Conservation (phyloP, 139 green algal genomes). For the Limnomonas spitsbergensis region DNA sequence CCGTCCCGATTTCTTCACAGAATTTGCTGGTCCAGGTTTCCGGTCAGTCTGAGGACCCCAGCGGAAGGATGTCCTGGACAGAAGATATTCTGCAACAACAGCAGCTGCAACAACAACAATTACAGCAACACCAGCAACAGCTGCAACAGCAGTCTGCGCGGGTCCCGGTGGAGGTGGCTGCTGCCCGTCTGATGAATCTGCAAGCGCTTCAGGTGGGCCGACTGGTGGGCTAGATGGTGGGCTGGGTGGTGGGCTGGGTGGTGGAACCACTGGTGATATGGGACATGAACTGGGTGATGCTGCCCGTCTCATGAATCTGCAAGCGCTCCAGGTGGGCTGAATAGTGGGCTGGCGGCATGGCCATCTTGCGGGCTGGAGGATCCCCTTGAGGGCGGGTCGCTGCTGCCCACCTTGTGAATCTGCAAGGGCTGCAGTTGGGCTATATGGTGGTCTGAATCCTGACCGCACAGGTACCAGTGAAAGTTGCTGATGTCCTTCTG, state of each 20-base stretch:
- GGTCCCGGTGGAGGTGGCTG: neutral
- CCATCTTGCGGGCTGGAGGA: no score
- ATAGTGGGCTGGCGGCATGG: neutral
- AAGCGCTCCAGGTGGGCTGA: constrained; percentile 13
- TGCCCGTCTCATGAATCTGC: neutral
- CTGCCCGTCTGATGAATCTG: neutral
- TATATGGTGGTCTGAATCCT: no score
- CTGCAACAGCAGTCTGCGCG: neutral
- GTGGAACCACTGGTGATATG: neutral
- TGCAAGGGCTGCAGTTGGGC: no score
- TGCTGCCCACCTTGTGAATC: no score
- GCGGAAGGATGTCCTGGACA: no score
- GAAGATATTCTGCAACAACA: no score
- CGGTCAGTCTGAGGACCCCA: no score
- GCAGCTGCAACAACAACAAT: neutral
- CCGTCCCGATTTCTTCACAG: no score
- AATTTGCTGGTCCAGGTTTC: no score
- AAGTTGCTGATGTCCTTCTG: no score
- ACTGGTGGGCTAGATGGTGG: neutral
- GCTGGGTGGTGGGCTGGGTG: neutral
- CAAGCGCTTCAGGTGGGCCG: constrained; percentile 8
- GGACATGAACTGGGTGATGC: neutral
- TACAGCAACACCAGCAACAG: constrained; percentile 9
- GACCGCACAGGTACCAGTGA: no score
- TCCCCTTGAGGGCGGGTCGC: no score